These are phyloP conservation scores for Malassezia caprae DNA, from an alignment of 1,284 basidiomycete genomes.

Conservation along the genomic window DNA sequence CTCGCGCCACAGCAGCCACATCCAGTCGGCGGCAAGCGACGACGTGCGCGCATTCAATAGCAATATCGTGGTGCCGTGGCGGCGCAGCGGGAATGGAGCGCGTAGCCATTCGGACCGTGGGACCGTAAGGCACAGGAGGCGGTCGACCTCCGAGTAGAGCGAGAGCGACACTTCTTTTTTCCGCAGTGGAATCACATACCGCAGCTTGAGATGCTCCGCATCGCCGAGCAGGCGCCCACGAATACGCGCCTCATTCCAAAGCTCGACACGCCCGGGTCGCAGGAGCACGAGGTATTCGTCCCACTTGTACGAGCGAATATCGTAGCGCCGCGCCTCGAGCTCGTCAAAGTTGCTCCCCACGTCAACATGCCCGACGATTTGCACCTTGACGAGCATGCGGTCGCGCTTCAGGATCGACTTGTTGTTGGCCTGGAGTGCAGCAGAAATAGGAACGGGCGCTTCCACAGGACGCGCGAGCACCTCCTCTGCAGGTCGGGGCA, in stretches of 20 bases:
- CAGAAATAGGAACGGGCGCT: conserved; percentile 1
- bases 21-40: conserved; percentile 66
- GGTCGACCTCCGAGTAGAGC: conserved; percentile 68
- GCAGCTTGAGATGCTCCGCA: conserved; percentile 52
- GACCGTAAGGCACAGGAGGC: conserved; percentile 64
- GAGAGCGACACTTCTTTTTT: conserved; percentile 58
- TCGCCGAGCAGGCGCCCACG: conserved; percentile 26
- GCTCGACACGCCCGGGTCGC: conserved; percentile 62
- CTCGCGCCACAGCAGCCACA: conserved; percentile 67
- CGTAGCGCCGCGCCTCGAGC: conserved; percentile 52
- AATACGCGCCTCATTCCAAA: conserved; percentile 61
- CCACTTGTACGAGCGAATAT: conserved; percentile 62
- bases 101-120: conserved; percentile 3
- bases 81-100: conserved; percentile 37
- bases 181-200: conserved; percentile 62
- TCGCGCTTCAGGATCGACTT: conserved; percentile 54
- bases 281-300: conserved; percentile 69
- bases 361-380: conserved; percentile 56
- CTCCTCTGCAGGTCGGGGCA: conserved; percentile 28
- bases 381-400: conserved; percentile 69
- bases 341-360: conserved; percentile 61
- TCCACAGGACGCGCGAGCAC: conserved; percentile 28
- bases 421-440: background rate
- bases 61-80: conserved; percentile 62
- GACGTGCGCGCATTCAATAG: conserved; percentile 59